phyloP scores from a whole-genome alignment of 805 yeast species.

The Hanseniaspora singularis region DNA sequence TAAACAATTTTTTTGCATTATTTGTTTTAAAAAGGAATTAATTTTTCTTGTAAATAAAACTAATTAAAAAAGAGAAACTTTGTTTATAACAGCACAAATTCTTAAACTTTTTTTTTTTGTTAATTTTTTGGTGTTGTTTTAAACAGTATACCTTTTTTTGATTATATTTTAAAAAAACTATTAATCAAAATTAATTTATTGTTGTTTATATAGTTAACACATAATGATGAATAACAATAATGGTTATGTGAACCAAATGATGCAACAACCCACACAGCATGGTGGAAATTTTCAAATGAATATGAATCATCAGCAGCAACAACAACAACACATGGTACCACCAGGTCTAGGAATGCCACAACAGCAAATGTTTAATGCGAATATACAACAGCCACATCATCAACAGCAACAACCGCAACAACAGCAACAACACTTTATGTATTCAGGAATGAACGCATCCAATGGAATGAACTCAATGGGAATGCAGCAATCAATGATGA shows the following conservation, averaged over 20 bases:
- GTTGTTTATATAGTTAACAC: background rate
- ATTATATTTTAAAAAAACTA: no score
- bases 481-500: background rate
- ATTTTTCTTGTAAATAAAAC: no score
- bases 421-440: conserved; percentile 11
- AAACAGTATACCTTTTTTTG: no score
- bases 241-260: conserved; percentile 7
- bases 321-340: conserved; percentile 9
- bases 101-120: no score
- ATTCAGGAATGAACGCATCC: conserved; percentile 7
- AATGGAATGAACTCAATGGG: conserved; percentile 9
- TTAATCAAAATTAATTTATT: background rate
- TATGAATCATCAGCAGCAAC: conserved; percentile 2
- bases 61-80: no score
- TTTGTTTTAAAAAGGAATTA: no score
- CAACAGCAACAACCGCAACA: conserved; percentile 6
- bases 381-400: conserved; percentile 1
- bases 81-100: no score
- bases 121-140: no score
- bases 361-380: background rate
- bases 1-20: no score
- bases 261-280: conserved; percentile 5
- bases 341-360: conserved; percentile 8
- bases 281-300: conserved; percentile 11
- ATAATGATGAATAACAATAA: background rate